phyloP scores from a whole-genome alignment of 305 asterid genomes.

The Rubia tinctorum region DNA sequence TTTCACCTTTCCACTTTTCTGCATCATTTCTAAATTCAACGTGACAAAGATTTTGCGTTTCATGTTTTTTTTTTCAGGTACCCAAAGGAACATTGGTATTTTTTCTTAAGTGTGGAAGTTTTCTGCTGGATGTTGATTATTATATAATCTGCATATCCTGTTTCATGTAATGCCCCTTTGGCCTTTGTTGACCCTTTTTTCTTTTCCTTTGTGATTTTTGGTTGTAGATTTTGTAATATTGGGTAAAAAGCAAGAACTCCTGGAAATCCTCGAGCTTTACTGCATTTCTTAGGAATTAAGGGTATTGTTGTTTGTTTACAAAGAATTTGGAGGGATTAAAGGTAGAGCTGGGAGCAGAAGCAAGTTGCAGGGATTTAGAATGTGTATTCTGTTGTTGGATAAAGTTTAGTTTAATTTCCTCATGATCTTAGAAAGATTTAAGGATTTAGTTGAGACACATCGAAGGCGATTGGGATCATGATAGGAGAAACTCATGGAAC shows the following conservation, averaged over 20 bases:
- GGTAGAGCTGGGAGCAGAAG: slow-evolving; percentile 7
- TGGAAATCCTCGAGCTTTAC: neutral
- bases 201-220: slow-evolving; percentile 1
- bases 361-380: slow-evolving; percentile 12
- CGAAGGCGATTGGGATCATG: slow-evolving; percentile 24
- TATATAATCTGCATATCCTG: neutral
- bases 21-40: neutral
- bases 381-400: slow-evolving; percentile 13
- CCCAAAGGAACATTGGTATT: neutral
- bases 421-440: slow-evolving; percentile 14
- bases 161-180: neutral
- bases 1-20: neutral
- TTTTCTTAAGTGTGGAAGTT: neutral
- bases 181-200: neutral
- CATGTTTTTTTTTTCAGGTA: neutral
- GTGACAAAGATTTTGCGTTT: neutral
- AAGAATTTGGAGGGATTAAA: slow-evolving; percentile 15
- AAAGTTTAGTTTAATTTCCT: neutral
- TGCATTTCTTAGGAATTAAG: slow-evolving; percentile 14
- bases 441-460: neutral
- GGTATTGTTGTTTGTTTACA: slow-evolving; percentile 9
- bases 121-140: neutral
- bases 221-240: slow-evolving; percentile 1
- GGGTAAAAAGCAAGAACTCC: neutral
- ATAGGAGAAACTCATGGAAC: slow-evolving; percentile 30